Conservation (phyloP, 2,329 filamentous ascomycete genomes). For the Calonectria pseudoturangicola region DNA sequence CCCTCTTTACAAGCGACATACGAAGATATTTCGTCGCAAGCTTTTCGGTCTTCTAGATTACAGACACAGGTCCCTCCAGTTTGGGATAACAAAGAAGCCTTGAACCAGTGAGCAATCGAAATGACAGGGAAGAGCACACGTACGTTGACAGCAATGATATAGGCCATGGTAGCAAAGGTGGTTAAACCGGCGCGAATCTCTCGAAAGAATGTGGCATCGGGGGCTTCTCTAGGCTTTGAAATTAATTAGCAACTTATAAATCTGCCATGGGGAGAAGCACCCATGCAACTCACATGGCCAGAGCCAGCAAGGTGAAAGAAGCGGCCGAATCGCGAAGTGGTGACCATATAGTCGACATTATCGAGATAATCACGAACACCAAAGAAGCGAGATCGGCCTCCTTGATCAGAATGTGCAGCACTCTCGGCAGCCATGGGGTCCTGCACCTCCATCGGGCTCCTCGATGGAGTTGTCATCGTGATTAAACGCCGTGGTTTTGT, state of each 20-base stretch:
- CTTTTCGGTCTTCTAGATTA: slow-evolving; percentile 62
- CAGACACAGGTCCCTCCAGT: slow-evolving; percentile 87
- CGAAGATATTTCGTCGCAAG: slow-evolving; percentile 69
- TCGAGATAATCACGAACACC: slow-evolving; percentile 61
- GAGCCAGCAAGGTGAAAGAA: slow-evolving; percentile 81
- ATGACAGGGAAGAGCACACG: slow-evolving; percentile 44
- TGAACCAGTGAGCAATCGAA: slow-evolving; percentile 43
- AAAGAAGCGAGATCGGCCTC: slow-evolving; percentile 55
- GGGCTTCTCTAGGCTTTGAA: slow-evolving; percentile 78
- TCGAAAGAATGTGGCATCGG: slow-evolving; percentile 82
- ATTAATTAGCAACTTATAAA: background rate
- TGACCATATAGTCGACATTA: slow-evolving; percentile 60
- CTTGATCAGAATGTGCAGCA: slow-evolving; percentile 9
- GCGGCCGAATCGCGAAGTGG: slow-evolving; percentile 70
- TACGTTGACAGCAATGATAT: slow-evolving; percentile 86
- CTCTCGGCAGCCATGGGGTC: slow-evolving; percentile 5
- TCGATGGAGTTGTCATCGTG: slow-evolving; percentile 43
- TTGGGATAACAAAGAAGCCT: slow-evolving; percentile 83
- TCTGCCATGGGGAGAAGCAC: slow-evolving; percentile 33
- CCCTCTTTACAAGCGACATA: slow-evolving; percentile 70
- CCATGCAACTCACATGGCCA: slow-evolving; percentile 75
- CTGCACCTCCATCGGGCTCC: slow-evolving; percentile 39
- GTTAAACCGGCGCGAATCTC: slow-evolving; percentile 88
- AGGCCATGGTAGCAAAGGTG: slow-evolving; percentile 88
- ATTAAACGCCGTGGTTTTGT: background rate